Evolutionary conservation across 2,329 filamentous ascomycete species (phyloP), one percentile per base, ranked within the genome.

Genomic region (Echinosphaeria canescens): DNA sequence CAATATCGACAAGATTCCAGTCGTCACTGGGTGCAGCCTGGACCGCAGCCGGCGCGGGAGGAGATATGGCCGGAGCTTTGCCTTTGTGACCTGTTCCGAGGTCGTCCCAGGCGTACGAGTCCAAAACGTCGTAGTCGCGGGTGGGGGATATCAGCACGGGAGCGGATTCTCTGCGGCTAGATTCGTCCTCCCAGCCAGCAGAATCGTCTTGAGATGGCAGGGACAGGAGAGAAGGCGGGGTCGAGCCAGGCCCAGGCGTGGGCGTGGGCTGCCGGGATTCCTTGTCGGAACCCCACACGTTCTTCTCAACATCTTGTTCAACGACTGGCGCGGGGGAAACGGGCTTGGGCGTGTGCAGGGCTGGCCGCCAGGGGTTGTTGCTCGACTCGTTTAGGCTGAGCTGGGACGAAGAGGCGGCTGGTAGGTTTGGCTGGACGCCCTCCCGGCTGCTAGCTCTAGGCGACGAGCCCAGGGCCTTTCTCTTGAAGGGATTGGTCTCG

Each of bases 401-500:
- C 31, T 51, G 48, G 3, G 55, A 46, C 15, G 62, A 48, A n/a
- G n/a, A n/a, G n/a, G n/a, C n/a, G n/a, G n/a, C n/a, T n/a, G n/a
- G n/a, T n/a, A n/a, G n/a, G n/a, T n/a, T n/a, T n/a, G n/a, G n/a
- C n/a, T n/a, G n/a, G n/a, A n/a, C n/a, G n/a, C n/a, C n/a, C n/a
- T n/a, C n/a, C n/a, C n/a, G n/a, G n/a, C n/a, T n/a, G n/a, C n/a
- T n/a, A n/a, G n/a, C n/a, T n/a, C n/a, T n/a, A n/a, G n/a, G n/a
- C n/a, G n/a, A n/a, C n/a, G n/a, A n/a, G 12, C 22, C 23, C 13
- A 26, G 35, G 4, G 50, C 45, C 34, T 59, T 60, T 29, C 58
- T 54, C 32, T 58, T 59, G 39, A 67, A 67, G 0, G 62, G 62
- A 28, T 67, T 67, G 13, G 59, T 63, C 30, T 58, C 43, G 13